Evolutionary conservation across 805 yeast genomes (phyloP).

Genomic region (Kregervanrija delftensis): DNA sequence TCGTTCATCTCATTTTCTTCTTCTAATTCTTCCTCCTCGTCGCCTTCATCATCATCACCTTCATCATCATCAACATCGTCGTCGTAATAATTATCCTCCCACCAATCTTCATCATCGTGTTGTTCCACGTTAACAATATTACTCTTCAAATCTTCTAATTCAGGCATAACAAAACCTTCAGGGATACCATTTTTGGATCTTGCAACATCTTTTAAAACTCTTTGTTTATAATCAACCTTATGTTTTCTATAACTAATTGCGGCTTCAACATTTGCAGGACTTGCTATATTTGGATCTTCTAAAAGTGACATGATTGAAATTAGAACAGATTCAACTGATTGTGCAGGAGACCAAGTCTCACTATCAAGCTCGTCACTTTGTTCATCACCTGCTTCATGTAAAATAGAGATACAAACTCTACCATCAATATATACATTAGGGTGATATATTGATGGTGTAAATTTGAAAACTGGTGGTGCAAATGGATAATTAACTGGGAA

Average conservation of each 20-base stretch:
- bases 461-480: conserved; percentile 87
- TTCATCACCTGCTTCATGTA: conserved; percentile 82
- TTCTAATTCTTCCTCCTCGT: conserved; percentile 22
- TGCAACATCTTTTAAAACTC: conserved; percentile 75
- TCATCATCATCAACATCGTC: conserved; percentile 28
- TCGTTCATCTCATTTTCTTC: conserved; percentile 12
- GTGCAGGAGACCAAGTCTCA: conserved; percentile 94
- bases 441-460: conserved; percentile 91
- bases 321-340: conserved; percentile 88
- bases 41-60: conserved; percentile 23
- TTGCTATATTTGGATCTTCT: conserved; percentile 89
- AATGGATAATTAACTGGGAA: conserved; percentile 91
- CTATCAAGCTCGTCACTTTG: conserved; percentile 89
- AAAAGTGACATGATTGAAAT: conserved; percentile 83
- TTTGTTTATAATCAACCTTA: conserved; percentile 69
- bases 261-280: conserved; percentile 97
- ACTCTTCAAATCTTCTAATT: conserved; percentile 43
- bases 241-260: conserved; percentile 88
- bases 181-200: conserved; percentile 83
- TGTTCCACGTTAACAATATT: conserved; percentile 20
- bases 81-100: conserved; percentile 28
- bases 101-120: conserved; percentile 27
- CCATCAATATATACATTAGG: conserved; percentile 97
- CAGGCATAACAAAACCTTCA: conserved; percentile 76
- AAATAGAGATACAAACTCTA: conserved; percentile 83